These are phyloP conservation scores for Zygotorulaspora florentina DNA, from an alignment of 805 yeast genomes.

Conservation along the genomic window DNA sequence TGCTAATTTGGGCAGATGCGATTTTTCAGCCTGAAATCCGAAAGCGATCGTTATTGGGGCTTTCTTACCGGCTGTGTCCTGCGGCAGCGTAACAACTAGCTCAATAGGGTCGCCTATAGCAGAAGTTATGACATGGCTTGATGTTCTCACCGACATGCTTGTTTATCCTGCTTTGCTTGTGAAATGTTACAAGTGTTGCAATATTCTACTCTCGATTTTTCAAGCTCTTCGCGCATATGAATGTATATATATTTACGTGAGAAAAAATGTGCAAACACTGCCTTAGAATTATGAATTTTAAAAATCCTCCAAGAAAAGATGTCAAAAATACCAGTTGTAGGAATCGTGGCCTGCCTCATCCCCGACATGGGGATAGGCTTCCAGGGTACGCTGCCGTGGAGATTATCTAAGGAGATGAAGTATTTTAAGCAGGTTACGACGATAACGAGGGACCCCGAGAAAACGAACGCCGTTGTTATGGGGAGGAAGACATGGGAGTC, in stretches of 20 bases:
- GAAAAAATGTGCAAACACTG: conserved; percentile 1
- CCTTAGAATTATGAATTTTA: background rate
- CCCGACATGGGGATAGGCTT: conserved; percentile 83
- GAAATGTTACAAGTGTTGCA: background rate
- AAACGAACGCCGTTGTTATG: conserved; percentile 80
- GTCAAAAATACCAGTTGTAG: conserved; percentile 41
- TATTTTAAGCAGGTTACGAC: conserved; percentile 76
- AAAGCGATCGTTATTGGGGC: conserved; percentile 23
- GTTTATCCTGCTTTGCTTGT: background rate
- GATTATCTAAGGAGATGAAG: conserved; percentile 74
- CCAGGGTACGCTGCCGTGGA: conserved; percentile 85
- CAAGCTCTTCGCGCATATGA: background rate
- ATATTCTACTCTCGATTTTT: background rate
- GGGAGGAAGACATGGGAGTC: conserved; percentile 96
- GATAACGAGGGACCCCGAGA: conserved; percentile 32
- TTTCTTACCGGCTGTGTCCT: conserved; percentile 13
- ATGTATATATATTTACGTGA: background rate
- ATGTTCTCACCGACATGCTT: conserved; percentile 16
- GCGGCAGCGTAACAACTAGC: conserved; percentile 23
- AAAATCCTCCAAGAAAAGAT: conserved; percentile 11
- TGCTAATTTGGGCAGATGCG: conserved; percentile 11
- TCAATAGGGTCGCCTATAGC: conserved; percentile 13
- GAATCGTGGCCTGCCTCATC: conserved; percentile 80
- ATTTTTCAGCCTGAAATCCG: conserved; percentile 10
- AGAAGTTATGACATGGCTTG: conserved; percentile 13